Evolutionary conservation across 306 rosid genomes (phyloP).

Genomic region (Senna siamea): DNA sequence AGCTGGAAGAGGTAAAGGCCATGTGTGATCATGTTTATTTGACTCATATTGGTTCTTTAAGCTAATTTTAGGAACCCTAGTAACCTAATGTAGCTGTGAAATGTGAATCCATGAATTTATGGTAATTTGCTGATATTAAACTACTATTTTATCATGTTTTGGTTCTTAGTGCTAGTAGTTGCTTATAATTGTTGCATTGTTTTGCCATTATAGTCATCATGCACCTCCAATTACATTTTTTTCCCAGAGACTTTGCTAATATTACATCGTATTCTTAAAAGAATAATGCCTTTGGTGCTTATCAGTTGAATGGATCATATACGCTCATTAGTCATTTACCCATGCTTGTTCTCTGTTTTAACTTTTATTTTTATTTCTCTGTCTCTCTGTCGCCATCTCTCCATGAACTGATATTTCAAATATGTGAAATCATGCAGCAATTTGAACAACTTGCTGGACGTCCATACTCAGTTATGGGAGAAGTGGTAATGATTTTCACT

Average conservation of each 20-base stretch:
- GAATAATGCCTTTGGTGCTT: neutral
- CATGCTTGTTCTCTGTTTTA: conserved; percentile 1
- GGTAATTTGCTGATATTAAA: neutral
- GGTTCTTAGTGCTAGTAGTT: neutral
- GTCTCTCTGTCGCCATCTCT: neutral
- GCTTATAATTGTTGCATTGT: neutral
- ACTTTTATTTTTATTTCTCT: neutral
- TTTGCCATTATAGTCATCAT: neutral
- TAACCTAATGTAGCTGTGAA: no score
- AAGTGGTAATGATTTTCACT: conserved; percentile 49
- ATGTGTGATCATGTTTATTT: neutral
- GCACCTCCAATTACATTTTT: no score
- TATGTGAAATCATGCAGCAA: conserved; percentile 53
- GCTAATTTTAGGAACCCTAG: no score
- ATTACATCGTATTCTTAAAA: neutral
- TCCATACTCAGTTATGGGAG: conserved; percentile 55
- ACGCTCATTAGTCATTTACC: neutral
- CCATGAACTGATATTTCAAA: neutral
- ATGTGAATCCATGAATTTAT: no score
- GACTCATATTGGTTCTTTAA: no score
- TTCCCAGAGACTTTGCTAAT: neutral
- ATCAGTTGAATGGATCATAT: neutral
- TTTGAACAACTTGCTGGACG: conserved; percentile 51
- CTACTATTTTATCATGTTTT: neutral
- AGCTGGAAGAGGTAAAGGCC: neutral